phyloP scores from a whole-genome alignment of 805 yeast species.

The Starmerella bombi region DNA sequence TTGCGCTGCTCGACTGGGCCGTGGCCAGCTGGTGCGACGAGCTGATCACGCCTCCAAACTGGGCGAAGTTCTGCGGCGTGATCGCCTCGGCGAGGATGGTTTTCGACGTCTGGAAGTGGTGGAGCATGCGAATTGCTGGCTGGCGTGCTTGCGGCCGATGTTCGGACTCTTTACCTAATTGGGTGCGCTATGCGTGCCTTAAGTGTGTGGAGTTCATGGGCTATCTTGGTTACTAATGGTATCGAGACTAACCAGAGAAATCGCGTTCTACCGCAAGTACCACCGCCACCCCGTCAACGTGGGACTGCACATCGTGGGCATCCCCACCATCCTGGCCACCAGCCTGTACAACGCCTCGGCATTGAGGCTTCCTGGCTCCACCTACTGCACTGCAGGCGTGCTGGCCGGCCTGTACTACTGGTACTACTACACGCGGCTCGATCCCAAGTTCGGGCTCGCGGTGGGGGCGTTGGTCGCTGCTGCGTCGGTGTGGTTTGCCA shows the following conservation, averaged over 20 bases:
- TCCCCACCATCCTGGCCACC: slow-evolving; percentile 60
- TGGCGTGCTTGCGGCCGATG: too few species aligned
- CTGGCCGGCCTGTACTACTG: slow-evolving; percentile 38
- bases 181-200: too few species aligned
- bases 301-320: slow-evolving; percentile 59
- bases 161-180: too few species aligned
- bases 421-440: slow-evolving; percentile 46
- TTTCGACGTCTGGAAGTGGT: slow-evolving; percentile 10
- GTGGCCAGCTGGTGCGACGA: slow-evolving; percentile 56
- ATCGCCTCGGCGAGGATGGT: slow-evolving; percentile 39
- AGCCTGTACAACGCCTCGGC: slow-evolving; percentile 33
- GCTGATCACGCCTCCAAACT: slow-evolving; percentile 65
- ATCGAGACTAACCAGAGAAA: slow-evolving; percentile 33
- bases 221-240: background rate
- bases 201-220: too few species aligned
- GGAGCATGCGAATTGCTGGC: slow-evolving; percentile 19
- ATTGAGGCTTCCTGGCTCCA: slow-evolving; percentile 20
- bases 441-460: slow-evolving; percentile 37
- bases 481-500: slow-evolving; percentile 22
- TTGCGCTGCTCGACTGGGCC: slow-evolving; percentile 43
- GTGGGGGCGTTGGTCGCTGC: slow-evolving; percentile 32
- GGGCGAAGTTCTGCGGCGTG: slow-evolving; percentile 52
- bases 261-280: slow-evolving; percentile 43
- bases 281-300: slow-evolving; percentile 47
- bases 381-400: slow-evolving; percentile 31